Percentiles rank a stretch among this genome's conserved stretches.
Conservation (phyloP, 1,139 yeast genomes). For the Yarrowia galli region DNA sequence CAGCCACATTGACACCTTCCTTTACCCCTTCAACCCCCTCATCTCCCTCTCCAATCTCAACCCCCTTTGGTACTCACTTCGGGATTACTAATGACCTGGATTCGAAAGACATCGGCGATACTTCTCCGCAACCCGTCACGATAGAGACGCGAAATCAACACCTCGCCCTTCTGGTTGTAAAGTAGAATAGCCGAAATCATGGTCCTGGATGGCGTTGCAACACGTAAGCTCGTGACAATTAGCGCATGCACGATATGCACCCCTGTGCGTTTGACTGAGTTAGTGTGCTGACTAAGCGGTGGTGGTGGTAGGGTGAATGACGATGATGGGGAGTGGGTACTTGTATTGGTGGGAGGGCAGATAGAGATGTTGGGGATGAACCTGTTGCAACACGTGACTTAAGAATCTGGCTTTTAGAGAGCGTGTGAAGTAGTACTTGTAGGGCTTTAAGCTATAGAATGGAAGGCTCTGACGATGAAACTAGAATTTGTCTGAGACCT, state of each 20-base stretch:
- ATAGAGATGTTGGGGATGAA: too few species aligned
- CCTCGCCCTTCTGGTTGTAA: constrained; percentile 82
- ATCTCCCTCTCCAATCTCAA: too few species aligned
- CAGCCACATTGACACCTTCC: too few species aligned
- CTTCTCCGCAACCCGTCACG: constrained; percentile 73
- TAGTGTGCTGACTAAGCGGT: background rate
- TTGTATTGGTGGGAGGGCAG: too few species aligned
- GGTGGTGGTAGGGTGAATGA: too few species aligned
- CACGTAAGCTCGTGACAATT: constrained; percentile 18
- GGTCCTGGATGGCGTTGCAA: background rate
- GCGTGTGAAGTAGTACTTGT: too few species aligned
- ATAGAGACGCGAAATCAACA: constrained; percentile 77
- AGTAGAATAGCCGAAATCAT: constrained; percentile 86
- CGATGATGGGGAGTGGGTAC: too few species aligned
- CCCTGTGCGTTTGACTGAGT: constrained; percentile 31
- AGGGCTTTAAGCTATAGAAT: too few species aligned
- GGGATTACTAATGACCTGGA: constrained; percentile 78
- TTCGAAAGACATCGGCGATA: constrained; percentile 87
- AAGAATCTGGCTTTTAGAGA: too few species aligned
- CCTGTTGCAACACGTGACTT: too few species aligned
- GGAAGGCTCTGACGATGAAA: too few species aligned
- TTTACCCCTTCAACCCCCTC: background rate
- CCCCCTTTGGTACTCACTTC: constrained; percentile 49
- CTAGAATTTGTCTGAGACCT: too few species aligned
- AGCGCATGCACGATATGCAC: constrained; percentile 34